phyloP scores from a whole-genome alignment of 176 grass and related monocot species.

The Bolboschoenus planiculmis region DNA sequence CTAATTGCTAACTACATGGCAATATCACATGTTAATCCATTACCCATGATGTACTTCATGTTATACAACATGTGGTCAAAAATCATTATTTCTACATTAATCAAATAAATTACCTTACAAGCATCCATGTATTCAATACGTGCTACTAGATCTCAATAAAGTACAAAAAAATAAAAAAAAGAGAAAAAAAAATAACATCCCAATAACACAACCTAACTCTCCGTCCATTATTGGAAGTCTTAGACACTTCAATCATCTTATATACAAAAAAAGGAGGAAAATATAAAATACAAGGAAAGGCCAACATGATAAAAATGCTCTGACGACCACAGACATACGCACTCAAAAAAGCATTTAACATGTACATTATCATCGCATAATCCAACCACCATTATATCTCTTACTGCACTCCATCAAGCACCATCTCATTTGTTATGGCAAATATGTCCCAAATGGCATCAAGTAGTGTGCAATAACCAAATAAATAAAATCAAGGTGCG shows the following conservation, averaged over 20 bases:
- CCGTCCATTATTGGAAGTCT: neutral
- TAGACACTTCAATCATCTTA: neutral
- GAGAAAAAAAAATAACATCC: neutral
- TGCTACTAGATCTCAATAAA: neutral
- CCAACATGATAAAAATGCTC: neutral
- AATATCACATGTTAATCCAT: neutral
- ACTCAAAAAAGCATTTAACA: neutral
- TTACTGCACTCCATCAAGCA: neutral
- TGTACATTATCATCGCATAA: neutral
- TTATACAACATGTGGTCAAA: neutral
- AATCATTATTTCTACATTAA: neutral
- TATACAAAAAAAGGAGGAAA: conserved; percentile 1
- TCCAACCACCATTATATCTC: neutral
- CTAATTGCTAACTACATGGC: neutral
- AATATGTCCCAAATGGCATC: neutral
- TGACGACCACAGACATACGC: neutral
- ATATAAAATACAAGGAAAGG: conserved; percentile 1
- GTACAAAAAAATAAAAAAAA: neutral
- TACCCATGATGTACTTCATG: neutral
- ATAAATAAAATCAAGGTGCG: neutral
- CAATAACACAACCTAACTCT: neutral
- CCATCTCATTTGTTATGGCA: neutral
- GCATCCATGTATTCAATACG: neutral
- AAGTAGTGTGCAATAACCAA: neutral
- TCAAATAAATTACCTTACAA: neutral